Base-by-base conservation (phyloP, 768 basidiomycete species). In the Lentinus tigrinus region DNA sequence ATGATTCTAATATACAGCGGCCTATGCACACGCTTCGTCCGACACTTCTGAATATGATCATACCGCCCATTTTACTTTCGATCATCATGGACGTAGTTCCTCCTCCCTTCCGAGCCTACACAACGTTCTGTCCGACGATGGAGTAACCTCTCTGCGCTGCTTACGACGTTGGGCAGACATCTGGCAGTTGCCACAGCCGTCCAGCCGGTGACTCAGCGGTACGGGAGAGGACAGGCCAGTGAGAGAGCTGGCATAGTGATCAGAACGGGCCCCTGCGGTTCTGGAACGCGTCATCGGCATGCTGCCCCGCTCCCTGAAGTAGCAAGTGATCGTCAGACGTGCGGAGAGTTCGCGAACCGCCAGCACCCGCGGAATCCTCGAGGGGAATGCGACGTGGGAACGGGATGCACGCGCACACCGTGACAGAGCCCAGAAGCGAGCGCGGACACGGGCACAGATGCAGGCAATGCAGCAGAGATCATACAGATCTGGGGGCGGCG, bases 361-460 rank as follows among this genome's bases (percentile, higher is more conserved):
- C 37, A 56, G 59, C 54, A 51, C 49, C 58, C 58, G 53, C 53
- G 58, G 53, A 60, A 50, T 51, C 58, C 54, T 56, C 54, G 54
- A 56, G 59, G 59, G 54, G 59, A 52, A 47, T 14, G 42, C 49
- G 34, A 31, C 47, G 47, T 31, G 28, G 27, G 28, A 31, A 31
- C 17, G 49, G 17, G 49, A 50, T 4, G 7, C 28, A 10, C 31
- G 49, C 34, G 34, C n/a, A n/a, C 19, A 9, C 43, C 21, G 19
- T 40, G 19, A 40, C 16, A 19, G 19, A 19, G 39, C 14, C 16
- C 39, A 40, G 39, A 19, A 40, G 39, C 39, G 19, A 16, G 39
- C 39, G 39, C 16, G 19, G 39, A 31, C 31, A 31, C 31, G 31
- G 31, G 31, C 31, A 1, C 31, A 31, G 31, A 31, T 31, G 31